phyloP scores from a whole-genome alignment of 2,329 filamentous ascomycete genomes.

The Colletotrichum lindemuthianum region DNA sequence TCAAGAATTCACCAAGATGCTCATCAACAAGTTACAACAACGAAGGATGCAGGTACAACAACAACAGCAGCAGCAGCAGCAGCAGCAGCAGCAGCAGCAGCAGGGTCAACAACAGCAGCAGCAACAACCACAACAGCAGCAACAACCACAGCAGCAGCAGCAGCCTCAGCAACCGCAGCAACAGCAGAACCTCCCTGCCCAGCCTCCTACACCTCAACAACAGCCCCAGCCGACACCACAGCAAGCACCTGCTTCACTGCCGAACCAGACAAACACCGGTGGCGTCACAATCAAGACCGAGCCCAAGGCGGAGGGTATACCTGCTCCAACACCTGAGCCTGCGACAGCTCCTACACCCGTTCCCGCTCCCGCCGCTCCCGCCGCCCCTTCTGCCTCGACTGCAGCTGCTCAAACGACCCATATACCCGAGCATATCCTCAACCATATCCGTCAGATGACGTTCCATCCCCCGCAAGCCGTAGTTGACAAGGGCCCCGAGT shows the following conservation, averaged over 20 bases:
- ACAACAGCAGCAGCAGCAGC: conserved; percentile 45
- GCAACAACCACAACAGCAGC: conserved; percentile 21
- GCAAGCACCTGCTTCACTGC: conserved; percentile 24
- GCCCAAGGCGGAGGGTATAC: conserved; percentile 22
- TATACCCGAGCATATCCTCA: conserved; percentile 56
- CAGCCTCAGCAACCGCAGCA: conserved; percentile 12
- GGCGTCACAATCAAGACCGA: conserved; percentile 30
- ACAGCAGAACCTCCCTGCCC: conserved; percentile 28
- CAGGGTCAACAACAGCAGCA: conserved; percentile 11
- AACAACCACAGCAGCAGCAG: conserved; percentile 8
- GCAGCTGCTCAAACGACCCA: conserved; percentile 42
- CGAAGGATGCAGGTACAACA: conserved; percentile 47
- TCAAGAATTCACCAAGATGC: conserved; percentile 67
- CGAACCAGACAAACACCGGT: conserved; percentile 12
- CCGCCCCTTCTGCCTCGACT: conserved; percentile 21
- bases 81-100: conserved; percentile 36
- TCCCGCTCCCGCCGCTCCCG: conserved; percentile 14
- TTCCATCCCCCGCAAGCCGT: conserved; percentile 56
- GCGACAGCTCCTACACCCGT: conserved; percentile 20
- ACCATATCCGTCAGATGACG: conserved; percentile 59
- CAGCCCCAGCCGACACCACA: conserved; percentile 37
- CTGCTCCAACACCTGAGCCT: conserved; percentile 28
- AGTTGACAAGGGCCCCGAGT: conserved; percentile 54
- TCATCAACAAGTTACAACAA: conserved; percentile 61
- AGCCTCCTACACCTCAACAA: conserved; percentile 38